Conservation (phyloP, 176 grass and related monocot species). For the Avena atlantica region DNA sequence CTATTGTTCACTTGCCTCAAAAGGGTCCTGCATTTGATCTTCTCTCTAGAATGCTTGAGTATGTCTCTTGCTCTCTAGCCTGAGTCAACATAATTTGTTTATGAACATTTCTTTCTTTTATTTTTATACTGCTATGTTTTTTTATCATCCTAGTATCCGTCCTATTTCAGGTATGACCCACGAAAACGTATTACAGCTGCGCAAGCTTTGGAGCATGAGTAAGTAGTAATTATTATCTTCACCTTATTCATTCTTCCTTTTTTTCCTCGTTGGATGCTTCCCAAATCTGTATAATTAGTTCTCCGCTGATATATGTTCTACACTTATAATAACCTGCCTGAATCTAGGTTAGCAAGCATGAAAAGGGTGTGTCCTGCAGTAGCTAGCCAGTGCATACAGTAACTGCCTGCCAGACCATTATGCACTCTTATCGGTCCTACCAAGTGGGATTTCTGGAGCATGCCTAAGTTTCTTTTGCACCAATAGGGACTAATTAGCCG, state of each 20-base stretch:
- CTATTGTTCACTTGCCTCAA: conserved; percentile 74
- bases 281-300: conserved; percentile 1
- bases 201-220: conserved; percentile 97
- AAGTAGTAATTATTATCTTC: conserved; percentile 66
- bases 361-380: not conserved
- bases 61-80: conserved; percentile 40
- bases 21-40: conserved; percentile 93
- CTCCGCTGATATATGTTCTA: not conserved
- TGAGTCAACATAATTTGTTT: conserved; percentile 35
- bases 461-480: not conserved
- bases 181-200: conserved; percentile 93
- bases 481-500: conserved; percentile 4
- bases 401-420: not conserved
- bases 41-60: conserved; percentile 99
- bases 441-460: conserved; percentile 12
- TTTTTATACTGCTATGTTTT: conserved; percentile 27
- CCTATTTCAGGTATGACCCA: conserved; percentile 89
- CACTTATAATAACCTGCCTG: conserved; percentile 5
- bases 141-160: conserved; percentile 35
- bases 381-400: conserved; percentile 3
- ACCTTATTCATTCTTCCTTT: conserved; percentile 32
- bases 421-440: conserved; percentile 3
- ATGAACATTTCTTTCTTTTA: conserved; percentile 32
- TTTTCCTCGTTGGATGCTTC: conserved; percentile 14
- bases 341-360: conserved; percentile 39